A percentile compares a stretch with the other conserved stretches of the same genome.
phyloP scores from a whole-genome alignment of 345 rosid genomes.

The Lepidium africanum region DNA sequence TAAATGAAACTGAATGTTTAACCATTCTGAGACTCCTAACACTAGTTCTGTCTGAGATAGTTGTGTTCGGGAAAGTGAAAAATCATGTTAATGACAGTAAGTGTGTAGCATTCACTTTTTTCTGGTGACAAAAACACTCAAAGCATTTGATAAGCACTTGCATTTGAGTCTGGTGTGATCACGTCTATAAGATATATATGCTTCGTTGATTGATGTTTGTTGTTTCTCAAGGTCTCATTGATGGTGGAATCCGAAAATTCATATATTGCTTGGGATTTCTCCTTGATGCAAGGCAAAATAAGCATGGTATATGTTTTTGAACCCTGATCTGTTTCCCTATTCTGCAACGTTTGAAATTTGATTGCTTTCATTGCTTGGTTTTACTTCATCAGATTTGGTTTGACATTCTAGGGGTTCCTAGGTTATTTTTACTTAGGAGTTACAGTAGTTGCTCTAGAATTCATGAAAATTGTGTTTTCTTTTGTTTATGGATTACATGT shows the following conservation, averaged over 20 bases:
- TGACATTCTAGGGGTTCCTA: neutral
- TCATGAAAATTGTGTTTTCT: neutral
- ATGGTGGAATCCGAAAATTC: conserved; percentile 84
- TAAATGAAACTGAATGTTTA: neutral
- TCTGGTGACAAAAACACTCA: neutral
- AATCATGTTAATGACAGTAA: neutral
- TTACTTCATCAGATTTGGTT: neutral
- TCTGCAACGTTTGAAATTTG: neutral
- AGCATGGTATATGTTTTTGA: conserved; percentile 48
- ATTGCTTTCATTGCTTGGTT: neutral
- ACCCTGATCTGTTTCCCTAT: conserved; percentile 9
- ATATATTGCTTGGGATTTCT: conserved; percentile 95
- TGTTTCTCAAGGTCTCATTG: conserved; percentile 54
- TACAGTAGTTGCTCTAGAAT: neutral
- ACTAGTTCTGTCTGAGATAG: neutral
- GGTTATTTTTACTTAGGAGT: neutral
- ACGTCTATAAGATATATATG: neutral
- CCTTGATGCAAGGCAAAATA: conserved; percentile 73
- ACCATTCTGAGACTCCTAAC: neutral
- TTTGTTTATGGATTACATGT: neutral
- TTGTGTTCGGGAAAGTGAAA: neutral
- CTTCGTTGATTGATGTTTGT: neutral
- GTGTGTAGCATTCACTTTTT: conserved; percentile 7
- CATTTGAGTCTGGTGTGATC: neutral
- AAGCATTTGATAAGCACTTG: neutral